A percentile compares a stretch with the other conserved stretches of the same genome.
Evolutionary conservation across 106 monocot genomes (phyloP).

Genomic region (Acorus gramineus): DNA sequence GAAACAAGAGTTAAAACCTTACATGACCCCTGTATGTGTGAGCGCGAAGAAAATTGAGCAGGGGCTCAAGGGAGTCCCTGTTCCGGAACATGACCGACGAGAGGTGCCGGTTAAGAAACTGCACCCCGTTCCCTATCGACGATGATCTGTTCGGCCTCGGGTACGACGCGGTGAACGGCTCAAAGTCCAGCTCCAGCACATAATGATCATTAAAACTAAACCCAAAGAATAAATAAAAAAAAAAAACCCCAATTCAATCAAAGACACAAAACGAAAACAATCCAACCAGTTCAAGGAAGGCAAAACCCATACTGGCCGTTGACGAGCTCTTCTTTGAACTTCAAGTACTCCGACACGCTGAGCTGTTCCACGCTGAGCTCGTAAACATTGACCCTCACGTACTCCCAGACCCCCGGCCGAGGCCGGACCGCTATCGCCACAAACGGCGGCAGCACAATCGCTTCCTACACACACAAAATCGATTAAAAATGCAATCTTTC

Average conservation of each 20-base stretch:
- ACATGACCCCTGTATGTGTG: conserved; percentile 85
- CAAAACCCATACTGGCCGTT: conserved; percentile 29
- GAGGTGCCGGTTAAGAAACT: conserved; percentile 86
- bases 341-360: conserved; percentile 58
- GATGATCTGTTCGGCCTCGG: conserved; percentile 70
- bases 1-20: conserved; percentile 8
- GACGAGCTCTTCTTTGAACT: conserved; percentile 91
- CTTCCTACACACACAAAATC: conserved; percentile 41
- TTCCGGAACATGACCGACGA: conserved; percentile 87
- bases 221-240: neutral
- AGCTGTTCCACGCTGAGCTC: conserved; percentile 88
- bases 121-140: conserved; percentile 91
- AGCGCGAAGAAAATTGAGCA: conserved; percentile 74
- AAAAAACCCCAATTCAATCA: neutral
- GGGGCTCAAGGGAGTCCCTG: conserved; percentile 74
- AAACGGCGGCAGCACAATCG: conserved; percentile 85
- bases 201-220: conserved; percentile 44
- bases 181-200: conserved; percentile 78
- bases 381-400: conserved; percentile 75
- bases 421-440: conserved; percentile 89
- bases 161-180: conserved; percentile 71
- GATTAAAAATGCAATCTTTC: neutral
- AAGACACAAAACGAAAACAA: neutral
- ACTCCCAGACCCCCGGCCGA: conserved; percentile 92
- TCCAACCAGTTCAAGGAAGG: neutral